Conservation (phyloP, 352 stramenopile species). For the Achlya hypogyna region DNA sequence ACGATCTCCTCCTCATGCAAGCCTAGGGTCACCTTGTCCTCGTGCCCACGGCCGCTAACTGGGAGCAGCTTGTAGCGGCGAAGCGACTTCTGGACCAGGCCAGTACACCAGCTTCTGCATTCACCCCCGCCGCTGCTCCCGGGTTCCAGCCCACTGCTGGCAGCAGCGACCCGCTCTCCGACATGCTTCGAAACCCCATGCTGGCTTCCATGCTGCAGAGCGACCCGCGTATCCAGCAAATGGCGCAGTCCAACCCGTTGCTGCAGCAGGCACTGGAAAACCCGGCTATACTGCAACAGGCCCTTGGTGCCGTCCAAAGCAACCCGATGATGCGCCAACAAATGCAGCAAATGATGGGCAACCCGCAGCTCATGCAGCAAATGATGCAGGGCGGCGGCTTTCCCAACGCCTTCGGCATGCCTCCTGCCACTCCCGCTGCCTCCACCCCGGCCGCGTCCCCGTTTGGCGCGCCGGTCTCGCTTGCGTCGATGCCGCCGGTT, state of each 20-base stretch:
- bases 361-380: conserved; percentile 64
- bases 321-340: conserved; percentile 78
- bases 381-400: conserved; percentile 31
- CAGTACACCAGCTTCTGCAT: not conserved
- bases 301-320: conserved; percentile 56
- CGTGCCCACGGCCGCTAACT: conserved; percentile 56
- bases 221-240: conserved; percentile 71
- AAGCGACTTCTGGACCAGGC: conserved; percentile 62
- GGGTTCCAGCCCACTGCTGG: not conserved
- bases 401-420: not conserved
- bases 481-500: not conserved
- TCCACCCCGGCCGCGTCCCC: conserved; percentile 21
- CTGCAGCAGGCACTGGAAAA: conserved; percentile 67
- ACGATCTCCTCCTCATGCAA: not conserved
- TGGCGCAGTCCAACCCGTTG: conserved; percentile 71
- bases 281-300: conserved; percentile 54
- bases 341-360: conserved; percentile 70
- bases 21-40: conserved; percentile 51
- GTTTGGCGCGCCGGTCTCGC: conserved; percentile 25
- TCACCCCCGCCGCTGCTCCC: not conserved
- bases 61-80: conserved; percentile 55
- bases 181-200: conserved; percentile 58
- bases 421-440: not conserved
- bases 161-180: conserved; percentile 34
- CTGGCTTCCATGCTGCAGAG: conserved; percentile 56